These are phyloP conservation scores for Halophytophthora batemanensis DNA, from an alignment of 352 stramenopile genomes.

Conservation along the genomic window DNA sequence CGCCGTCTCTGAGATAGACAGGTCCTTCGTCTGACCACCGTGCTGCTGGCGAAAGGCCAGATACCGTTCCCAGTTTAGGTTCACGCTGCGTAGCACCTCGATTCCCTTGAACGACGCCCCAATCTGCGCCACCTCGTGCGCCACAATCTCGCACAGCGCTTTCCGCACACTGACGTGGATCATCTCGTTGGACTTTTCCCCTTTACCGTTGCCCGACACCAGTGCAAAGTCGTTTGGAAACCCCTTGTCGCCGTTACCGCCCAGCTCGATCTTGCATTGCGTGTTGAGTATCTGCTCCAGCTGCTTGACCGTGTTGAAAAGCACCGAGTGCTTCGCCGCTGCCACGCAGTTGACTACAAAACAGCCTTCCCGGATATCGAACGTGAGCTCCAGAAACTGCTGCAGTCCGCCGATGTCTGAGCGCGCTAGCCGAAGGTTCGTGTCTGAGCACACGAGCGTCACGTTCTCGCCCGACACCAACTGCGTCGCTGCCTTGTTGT, in stretches of 20 bases:
- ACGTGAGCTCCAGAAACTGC: slow-evolving; percentile 77
- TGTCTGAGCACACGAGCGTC: slow-evolving; percentile 49
- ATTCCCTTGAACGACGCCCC: slow-evolving; percentile 75
- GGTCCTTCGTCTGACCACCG: slow-evolving; percentile 65
- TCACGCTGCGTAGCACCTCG: slow-evolving; percentile 74
- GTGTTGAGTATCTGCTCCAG: slow-evolving; percentile 74
- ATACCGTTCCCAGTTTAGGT: slow-evolving; percentile 84
- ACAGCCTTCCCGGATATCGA: slow-evolving; percentile 69
- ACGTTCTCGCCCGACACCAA: slow-evolving; percentile 74
- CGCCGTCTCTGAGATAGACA: slow-evolving; percentile 82
- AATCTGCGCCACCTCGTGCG: slow-evolving; percentile 77
- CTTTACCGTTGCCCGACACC: slow-evolving; percentile 68
- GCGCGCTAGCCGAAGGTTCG: slow-evolving; percentile 60
- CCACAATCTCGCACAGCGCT: slow-evolving; percentile 78
- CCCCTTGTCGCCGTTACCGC: slow-evolving; percentile 34
- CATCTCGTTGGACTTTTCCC: slow-evolving; percentile 65
- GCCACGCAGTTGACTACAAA: slow-evolving; percentile 73
- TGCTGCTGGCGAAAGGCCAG: slow-evolving; percentile 82
- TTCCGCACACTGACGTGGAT: slow-evolving; percentile 71
- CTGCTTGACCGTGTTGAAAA: slow-evolving; percentile 52
- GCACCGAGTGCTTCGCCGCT: slow-evolving; percentile 51
- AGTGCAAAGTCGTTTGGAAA: slow-evolving; percentile 66
- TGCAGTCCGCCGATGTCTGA: slow-evolving; percentile 75
- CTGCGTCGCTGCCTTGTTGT: slow-evolving; percentile 45
- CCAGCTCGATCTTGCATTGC: slow-evolving; percentile 76